Evolutionary conservation across 192 early-diverging fungal genomes (phyloP).

Genomic region (Coemansia guatemalensis): DNA sequence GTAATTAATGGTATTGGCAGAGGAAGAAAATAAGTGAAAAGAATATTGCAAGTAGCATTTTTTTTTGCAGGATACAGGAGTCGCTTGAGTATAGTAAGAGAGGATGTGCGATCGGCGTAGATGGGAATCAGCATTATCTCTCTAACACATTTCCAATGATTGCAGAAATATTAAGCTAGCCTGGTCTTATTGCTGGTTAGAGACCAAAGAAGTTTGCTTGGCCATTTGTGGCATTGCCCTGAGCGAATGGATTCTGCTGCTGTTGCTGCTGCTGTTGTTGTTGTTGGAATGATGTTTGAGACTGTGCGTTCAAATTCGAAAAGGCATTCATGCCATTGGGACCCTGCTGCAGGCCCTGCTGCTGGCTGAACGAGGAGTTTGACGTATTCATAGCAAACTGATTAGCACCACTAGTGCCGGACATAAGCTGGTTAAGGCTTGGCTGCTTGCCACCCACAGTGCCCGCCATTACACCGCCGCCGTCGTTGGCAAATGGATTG

Average conservation of each 20-base stretch:
- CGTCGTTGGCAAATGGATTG: slow-evolving; percentile 47
- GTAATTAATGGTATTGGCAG: not conserved
- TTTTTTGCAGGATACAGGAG: too few species aligned
- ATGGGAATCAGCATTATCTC: too few species aligned
- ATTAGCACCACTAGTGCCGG: slow-evolving; percentile 11
- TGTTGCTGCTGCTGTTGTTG: slow-evolving; percentile 21
- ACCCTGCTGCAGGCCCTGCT: slow-evolving; percentile 22
- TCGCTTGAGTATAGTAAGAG: too few species aligned
- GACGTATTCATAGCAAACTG: slow-evolving; percentile 11
- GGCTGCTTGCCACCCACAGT: slow-evolving; percentile 15
- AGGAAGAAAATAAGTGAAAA: too few species aligned
- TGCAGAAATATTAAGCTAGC: too few species aligned
- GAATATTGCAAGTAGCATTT: too few species aligned
- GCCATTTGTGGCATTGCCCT: slow-evolving; percentile 18
- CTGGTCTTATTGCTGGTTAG: slow-evolving; percentile 2
- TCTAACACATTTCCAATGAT: too few species aligned
- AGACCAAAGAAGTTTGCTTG: slow-evolving; percentile 46
- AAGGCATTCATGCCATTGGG: not conserved
- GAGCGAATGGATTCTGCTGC: slow-evolving; percentile 46
- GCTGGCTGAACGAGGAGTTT: slow-evolving; percentile 24
- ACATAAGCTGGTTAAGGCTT: slow-evolving; percentile 51
- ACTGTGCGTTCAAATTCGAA: not conserved
- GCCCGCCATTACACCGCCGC: not conserved
- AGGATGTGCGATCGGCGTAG: too few species aligned
- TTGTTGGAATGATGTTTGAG: slow-evolving; percentile 4